Base-by-base conservation (phyloP, 2,329 filamentous ascomycete genomes). In the Decorospora gaudefroyi region DNA sequence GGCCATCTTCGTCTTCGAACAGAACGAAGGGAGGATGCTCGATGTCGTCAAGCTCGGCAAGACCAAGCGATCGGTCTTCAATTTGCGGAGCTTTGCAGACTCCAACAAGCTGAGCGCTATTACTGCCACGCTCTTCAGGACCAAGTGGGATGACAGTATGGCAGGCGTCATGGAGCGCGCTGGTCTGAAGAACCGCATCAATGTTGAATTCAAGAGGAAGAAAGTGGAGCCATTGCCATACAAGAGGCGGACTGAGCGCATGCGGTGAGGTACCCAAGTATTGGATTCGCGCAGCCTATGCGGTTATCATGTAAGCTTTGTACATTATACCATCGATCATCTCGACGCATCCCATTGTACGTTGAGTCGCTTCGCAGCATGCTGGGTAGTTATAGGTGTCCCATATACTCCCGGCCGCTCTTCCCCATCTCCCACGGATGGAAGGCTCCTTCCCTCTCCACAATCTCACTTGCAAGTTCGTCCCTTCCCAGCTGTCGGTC, bases 121-220 rank as follows among this genome's bases (percentile, higher is more conserved):
- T 46, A 91, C 91, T 29, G 87, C 90, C 60, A 88, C 84, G 67
- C 75, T 99, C 60, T 99, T 97, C 84, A 84, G 93, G 56, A 86
- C 84, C 48, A 76, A 87, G 55, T 97, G 91, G 89, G 93, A 99
- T 70, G 88, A 93, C 47, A 83, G 81, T 61, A 99, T 88, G 39
- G 84, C 82, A n/a, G 84, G 77, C 36, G 89, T 99, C 52, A 96
- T 99, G 92, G 77, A 83, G 65, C 81, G 88, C 60, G 81, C 87
- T 58, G 83, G 82, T 48, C 78, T 95, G 51, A 79, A 83, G 18
- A 90, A 90, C 33, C 55, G 67, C 47, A 84, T 84, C 46, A 86
- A 95, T 63, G 69, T 96, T 53, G 89, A 96, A 75, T 88, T 95
- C 72, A 88, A 88, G 76, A 83, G 84, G 65, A 86, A 86, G 74